These are phyloP conservation scores for Gentiana macrophylla DNA, from an alignment of 257 asterid species.

Conservation along the genomic window DNA sequence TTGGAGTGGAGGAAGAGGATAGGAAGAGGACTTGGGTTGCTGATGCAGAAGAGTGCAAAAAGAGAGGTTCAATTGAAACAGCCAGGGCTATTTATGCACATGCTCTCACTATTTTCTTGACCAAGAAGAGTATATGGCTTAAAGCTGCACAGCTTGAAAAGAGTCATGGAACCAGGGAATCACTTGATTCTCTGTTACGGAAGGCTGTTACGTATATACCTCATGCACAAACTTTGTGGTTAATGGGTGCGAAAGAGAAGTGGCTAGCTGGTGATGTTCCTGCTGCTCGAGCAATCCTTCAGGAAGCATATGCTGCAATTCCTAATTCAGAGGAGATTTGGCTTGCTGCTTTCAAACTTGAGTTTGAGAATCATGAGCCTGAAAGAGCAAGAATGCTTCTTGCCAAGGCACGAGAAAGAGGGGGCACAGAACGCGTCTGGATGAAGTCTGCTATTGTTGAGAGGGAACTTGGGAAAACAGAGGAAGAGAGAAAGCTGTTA, in stretches of 20 bases:
- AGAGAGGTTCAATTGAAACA: slow-evolving; percentile 83
- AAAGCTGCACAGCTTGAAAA: slow-evolving; percentile 97
- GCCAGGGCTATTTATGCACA: slow-evolving; percentile 84
- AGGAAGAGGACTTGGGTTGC: slow-evolving; percentile 97
- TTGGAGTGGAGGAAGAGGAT: slow-evolving; percentile 93
- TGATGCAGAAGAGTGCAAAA: slow-evolving; percentile 93
- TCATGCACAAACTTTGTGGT: slow-evolving; percentile 83
- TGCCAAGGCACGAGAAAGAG: slow-evolving; percentile 86
- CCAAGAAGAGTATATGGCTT: slow-evolving; percentile 97
- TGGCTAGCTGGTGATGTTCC: slow-evolving; percentile 99
- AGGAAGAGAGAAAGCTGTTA: slow-evolving; percentile 63
- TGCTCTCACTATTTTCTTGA: slow-evolving; percentile 64
- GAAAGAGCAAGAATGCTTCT: slow-evolving; percentile 85
- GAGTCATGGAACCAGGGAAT: slow-evolving; percentile 83
- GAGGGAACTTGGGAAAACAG: slow-evolving; percentile 72
- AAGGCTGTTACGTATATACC: slow-evolving; percentile 90
- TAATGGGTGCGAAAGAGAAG: slow-evolving; percentile 96
- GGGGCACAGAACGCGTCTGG: slow-evolving; percentile 94
- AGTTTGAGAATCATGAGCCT: slow-evolving; percentile 90
- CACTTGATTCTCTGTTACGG: slow-evolving; percentile 67
- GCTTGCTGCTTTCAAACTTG: slow-evolving; percentile 98
- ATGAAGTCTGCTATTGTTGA: slow-evolving; percentile 94
- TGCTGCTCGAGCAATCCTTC: slow-evolving; percentile 84
- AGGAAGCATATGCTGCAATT: slow-evolving; percentile 95
- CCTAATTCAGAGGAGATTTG: slow-evolving; percentile 93